Evolutionary conservation across 208 protist genomes (phyloP), one percentile per base, ranked within the genome.

Genomic region (Leishmania lainsoni): DNA sequence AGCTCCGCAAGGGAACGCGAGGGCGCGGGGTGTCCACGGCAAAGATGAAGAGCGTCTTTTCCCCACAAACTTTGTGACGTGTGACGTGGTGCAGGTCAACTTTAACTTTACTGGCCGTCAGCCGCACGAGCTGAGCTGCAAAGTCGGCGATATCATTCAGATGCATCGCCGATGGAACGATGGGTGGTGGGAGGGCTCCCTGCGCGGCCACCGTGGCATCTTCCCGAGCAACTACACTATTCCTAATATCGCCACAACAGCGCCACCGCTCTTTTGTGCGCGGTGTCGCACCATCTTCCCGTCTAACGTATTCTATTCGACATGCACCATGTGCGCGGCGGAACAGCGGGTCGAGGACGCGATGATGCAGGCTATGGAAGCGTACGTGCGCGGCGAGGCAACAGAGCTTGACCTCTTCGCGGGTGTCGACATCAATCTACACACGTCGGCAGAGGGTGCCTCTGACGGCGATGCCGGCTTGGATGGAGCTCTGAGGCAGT

Each of bases 221-320:
- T 97, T 97, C 63, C 94, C 94, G 35, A 95, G 92, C 83, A 96
- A 95, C 84, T 95, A 95, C 82, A 96, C 92, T n/a, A 63, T 92
- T 0, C 91, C 90, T 14, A 97, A 97, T 80, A 78, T 85, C 32
- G 75, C 74, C 58, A 93, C 91, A 39, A 91, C 87, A 22, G 45
- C 59, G 22, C 90, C 91, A 17, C 87, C 83, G 3, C 86, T 95
- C 58, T 96, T 97, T 81, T 97, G 94, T 75, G 75, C 85, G 8
- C 73, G 63, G 63, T 96, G 93, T 84, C 93, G 91, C 42, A 84
- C 77, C 58, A 75, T 91, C 10, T 85, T 75, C 58, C 48, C 75
- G 29, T 78, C 85, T 6, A 84, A 61, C 39, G 48, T 66, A 63
- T 81, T 77, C 59, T 68, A 81, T 52, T 63, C 73, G 1, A 77